Base-by-base conservation (phyloP, 495 filamentous ascomycete species). In the Pyrenopolyporus hunteri region DNA sequence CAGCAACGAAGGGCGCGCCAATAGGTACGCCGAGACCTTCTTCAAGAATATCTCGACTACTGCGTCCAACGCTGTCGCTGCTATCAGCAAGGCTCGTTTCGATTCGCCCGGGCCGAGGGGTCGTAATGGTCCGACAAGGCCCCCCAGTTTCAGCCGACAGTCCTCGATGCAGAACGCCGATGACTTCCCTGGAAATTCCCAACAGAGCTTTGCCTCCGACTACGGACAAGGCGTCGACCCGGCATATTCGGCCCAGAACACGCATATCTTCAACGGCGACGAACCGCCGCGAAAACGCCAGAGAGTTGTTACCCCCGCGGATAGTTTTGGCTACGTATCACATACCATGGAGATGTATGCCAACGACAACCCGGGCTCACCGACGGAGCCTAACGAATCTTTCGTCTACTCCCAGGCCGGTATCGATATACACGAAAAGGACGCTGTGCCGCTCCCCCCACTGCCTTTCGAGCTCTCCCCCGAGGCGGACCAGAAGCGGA, bases 21-120 rank as follows among this genome's bases (percentile, higher is more conserved):
- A 85, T 62, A 87, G 85, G 28, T 79, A 88, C 51, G 81, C 85
- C 10, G 92, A 89, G 7, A 96, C 95, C 0, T 94, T 97, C 66
- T 98, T 98, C 76, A 90, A 92, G 66, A 96, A 94, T 68, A 97
- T 98, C 59, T 97, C 93, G 3, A 87, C 87, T 42, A 94, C 92
- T 1, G 91, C 95, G 4, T 93, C 92, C 1, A 91, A 89, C 64
- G 94, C 93, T 4, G 87, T 98, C 51, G 92, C 90, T 66, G 93
- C 93, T 22, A 93, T 98, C 73, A 96, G 89, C 81, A 97, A 97
- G 74, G 92, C 94, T 26, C 82, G 93, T 1, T 89, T 97, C 71
- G 93, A 97, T 70, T 96, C 93, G 4, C 91, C 91, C 13, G 87
- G 81, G 10, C 89, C 88, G 8, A 78, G 89, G 9, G 85, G 72